A percentile compares a stretch with the other conserved stretches of the same genome.
These are phyloP conservation scores for Bipolaris cookei DNA, from an alignment of 2,329 filamentous ascomycete genomes.

Conservation along the genomic window DNA sequence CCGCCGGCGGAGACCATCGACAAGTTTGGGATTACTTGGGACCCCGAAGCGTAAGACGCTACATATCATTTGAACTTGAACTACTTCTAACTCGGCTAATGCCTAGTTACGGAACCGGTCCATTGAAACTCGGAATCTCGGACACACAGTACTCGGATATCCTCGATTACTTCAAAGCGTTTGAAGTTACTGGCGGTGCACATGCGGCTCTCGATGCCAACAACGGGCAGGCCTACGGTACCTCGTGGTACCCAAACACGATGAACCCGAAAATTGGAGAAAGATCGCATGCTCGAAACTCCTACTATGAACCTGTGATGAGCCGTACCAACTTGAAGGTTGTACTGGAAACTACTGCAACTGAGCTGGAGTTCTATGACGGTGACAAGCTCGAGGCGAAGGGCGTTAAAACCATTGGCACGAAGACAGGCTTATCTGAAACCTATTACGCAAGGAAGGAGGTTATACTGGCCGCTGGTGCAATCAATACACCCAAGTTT, in stretches of 20 bases:
- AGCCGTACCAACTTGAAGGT: conserved; percentile 42
- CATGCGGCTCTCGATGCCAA: conserved; percentile 30
- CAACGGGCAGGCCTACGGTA: conserved; percentile 39
- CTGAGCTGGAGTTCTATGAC: conserved; percentile 32
- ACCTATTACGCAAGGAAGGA: conserved; percentile 51
- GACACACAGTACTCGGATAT: conserved; percentile 40
- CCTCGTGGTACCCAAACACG: conserved; percentile 47
- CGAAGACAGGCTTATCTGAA: conserved; percentile 21
- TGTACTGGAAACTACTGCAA: conserved; percentile 26
- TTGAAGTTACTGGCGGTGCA: conserved; percentile 31
- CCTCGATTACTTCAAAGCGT: conserved; percentile 33
- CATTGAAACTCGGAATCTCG: conserved; percentile 35
- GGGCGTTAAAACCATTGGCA: conserved; percentile 35
- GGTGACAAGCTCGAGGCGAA: conserved; percentile 26
- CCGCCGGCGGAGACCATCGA: conserved; percentile 23
- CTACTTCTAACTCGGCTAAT: neutral
- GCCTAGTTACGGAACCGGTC: conserved; percentile 24
- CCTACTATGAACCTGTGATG: conserved; percentile 39
- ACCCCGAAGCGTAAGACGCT: conserved; percentile 26
- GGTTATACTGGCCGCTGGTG: conserved; percentile 65
- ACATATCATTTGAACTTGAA: too few relatives aligned
- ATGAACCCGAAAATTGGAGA: conserved; percentile 43
- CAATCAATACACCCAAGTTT: conserved; percentile 64
- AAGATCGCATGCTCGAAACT: conserved; percentile 40
- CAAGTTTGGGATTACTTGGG: conserved; percentile 34